Evolutionary conservation across 2,329 filamentous ascomycete genomes (phyloP), one percentile per base, ranked within the genome.

Genomic region (Sordariomycetes sp.): DNA sequence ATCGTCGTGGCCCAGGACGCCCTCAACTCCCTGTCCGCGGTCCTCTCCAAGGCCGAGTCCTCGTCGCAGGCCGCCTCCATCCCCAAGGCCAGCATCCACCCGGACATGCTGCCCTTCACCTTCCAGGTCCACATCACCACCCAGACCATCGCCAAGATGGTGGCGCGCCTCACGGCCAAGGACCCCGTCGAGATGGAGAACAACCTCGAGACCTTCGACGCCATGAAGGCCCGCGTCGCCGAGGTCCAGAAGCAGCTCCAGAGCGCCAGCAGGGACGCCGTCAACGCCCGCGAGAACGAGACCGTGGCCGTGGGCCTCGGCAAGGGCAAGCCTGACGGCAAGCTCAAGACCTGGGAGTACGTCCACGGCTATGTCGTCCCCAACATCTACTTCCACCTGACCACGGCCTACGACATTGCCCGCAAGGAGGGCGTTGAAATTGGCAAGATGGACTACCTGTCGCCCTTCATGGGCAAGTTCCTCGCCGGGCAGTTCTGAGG

Each of bases 361-460:
- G 46, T 72, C 16, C 47, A 54, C 26, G 54, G 55, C 4, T 74
- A 66, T 50, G 62, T 55, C 4, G 36, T 76, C 28, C 75, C 78
- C 16, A 79, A 82, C 46, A 54, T 80, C 44, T 79, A 65, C 58
- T 84, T 83, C 55, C 79, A 83, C 48, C 42, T 72, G 11, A 64
- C 54, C 4, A 76, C 65, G 10, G 63, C 72, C 8, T 83, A 83
- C 56, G 61, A 54, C 16, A 73, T 83, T 36, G 47, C 82, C 49
- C 62, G 79, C 39, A 68, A 64, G 46, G 66, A 75, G 54, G 79
- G 78, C 2, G 71, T 80, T 18, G 57, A 61, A 0, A n/a, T 84
- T 14, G 75, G 75, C 21, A 82, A 82, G 64, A 26, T 40, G 34
- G 71, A 80, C 46, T 82, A 60, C 48, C 43, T 75, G 26, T 25